A percentile compares a stretch with the other conserved stretches of the same genome.
These are phyloP conservation scores for Tirmania nivea DNA, from an alignment of 495 filamentous ascomycete genomes.

Conservation along the genomic window DNA sequence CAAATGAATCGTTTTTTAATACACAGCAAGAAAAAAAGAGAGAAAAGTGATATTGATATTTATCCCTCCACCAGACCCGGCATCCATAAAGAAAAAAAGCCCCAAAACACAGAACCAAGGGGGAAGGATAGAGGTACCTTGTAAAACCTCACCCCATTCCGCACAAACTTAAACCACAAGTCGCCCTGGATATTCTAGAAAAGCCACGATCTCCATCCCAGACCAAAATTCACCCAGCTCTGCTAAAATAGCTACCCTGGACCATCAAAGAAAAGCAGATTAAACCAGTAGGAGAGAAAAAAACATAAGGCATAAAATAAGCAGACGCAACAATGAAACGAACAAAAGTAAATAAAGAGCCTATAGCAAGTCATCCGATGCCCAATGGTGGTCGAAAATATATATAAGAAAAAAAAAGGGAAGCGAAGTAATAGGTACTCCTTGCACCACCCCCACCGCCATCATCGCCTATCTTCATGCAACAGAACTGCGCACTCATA, in stretches of 20 bases:
- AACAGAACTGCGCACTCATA: constrained; percentile 24
- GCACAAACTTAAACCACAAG: too few species aligned
- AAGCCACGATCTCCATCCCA: too few species aligned
- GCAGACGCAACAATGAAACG: background rate
- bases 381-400: too few species aligned
- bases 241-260: background rate
- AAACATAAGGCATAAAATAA: background rate
- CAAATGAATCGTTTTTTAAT: background rate
- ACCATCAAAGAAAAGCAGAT: background rate
- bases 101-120: too few species aligned
- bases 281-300: background rate
- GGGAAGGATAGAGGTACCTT: too few species aligned
- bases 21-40: background rate
- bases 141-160: too few species aligned
- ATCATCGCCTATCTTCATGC: background rate
- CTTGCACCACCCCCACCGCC: background rate
- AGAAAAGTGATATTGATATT: background rate
- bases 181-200: too few species aligned
- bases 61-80: background rate
- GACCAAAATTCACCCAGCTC: background rate
- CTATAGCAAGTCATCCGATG: background rate
- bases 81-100: too few species aligned
- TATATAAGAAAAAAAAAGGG: background rate
- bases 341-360: background rate
- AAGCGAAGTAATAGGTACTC: background rate